Evolutionary conservation across 345 rosid genomes (phyloP), one percentile per base, ranked within the genome.

Genomic region (Excoecaria cochinchinensis): DNA sequence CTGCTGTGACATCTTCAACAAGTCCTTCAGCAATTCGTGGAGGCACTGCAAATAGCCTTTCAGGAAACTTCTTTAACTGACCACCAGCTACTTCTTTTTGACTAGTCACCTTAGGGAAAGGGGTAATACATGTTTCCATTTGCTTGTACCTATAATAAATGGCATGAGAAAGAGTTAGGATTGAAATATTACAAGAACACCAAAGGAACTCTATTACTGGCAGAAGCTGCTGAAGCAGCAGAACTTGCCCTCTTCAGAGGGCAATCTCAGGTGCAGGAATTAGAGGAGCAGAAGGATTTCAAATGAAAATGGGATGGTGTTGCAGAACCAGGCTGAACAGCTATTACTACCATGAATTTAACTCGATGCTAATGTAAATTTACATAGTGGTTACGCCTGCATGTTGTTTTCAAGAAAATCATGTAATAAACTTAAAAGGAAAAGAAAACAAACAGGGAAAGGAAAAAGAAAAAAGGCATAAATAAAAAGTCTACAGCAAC

Each of bases 11-110:
- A 12, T 89, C 95, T 5, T 80, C 84, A 16, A 93, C 69, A 31
- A 87, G 83, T 78, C 94, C 94, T 47, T 87, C 84, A 9, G 91
- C 79, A 61, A 95, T 78, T 60, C 87, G 79, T 8, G 97, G 98
- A 68, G 99, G 99, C 25, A 88, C 85, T 3, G 93, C 91, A 59
- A 86, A 85, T 66, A 95, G 92, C 82, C 99, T 89, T 57, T 87
- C 97, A 0, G 99, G 99, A 68, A 91, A 95, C 88, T 86, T 91
- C 91, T 88, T 85, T 56, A 91, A 75, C 81, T 89, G 78, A 42
- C 98, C 98, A 75, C 96, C 96, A 10, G 97, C 97, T 21, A 91
- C 92, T 86, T 91, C 95, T 56, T 83, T 84, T 53, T 84, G 80
- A 77, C 80, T 84, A 64, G 83, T 77, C 73, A 87, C 96, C 83